phyloP scores from a whole-genome alignment of 2,329 filamentous ascomycete genomes.

The Cercospora sp. region DNA sequence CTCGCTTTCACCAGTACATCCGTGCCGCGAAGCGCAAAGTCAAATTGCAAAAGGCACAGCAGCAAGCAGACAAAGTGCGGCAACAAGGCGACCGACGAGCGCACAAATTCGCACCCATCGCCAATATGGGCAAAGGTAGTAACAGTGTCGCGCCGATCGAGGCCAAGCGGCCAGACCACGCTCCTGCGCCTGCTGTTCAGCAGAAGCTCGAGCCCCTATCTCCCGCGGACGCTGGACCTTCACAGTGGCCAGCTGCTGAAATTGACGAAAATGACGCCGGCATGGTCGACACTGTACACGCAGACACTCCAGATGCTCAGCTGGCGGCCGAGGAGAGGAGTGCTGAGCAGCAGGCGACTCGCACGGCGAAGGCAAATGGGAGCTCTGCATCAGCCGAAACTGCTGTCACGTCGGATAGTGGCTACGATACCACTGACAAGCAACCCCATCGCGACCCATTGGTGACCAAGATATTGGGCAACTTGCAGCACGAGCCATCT shows the following conservation, averaged over 20 bases:
- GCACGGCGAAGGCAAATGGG: not conserved
- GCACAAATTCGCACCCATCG: not conserved
- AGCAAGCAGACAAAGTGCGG: not conserved
- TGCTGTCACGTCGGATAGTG: conserved; percentile 5
- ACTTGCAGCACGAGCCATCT: conserved; percentile 19
- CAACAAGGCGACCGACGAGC: conserved; percentile 2
- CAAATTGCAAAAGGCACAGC: conserved; percentile 21
- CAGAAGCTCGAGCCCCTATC: conserved; percentile 2
- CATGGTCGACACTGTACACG: not conserved
- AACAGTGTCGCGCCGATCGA: not conserved
- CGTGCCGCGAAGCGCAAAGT: conserved; percentile 44
- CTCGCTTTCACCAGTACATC: conserved; percentile 44
- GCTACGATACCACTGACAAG: conserved; percentile 10
- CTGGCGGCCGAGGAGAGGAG: conserved; percentile 1
- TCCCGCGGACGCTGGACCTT: not conserved
- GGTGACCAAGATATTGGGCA: conserved; percentile 20
- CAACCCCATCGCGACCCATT: conserved; percentile 16
- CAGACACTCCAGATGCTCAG: conserved; percentile 2
- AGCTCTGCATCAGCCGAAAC: not conserved
- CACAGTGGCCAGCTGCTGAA: not conserved
- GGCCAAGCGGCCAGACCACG: not conserved
- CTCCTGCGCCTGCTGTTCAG: not conserved
- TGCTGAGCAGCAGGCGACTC: not conserved
- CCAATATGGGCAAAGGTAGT: not conserved
- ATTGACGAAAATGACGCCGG: not conserved